Evolutionary conservation across 1,139 yeast species (phyloP).

Genomic region (Nadsonia commutata): DNA sequence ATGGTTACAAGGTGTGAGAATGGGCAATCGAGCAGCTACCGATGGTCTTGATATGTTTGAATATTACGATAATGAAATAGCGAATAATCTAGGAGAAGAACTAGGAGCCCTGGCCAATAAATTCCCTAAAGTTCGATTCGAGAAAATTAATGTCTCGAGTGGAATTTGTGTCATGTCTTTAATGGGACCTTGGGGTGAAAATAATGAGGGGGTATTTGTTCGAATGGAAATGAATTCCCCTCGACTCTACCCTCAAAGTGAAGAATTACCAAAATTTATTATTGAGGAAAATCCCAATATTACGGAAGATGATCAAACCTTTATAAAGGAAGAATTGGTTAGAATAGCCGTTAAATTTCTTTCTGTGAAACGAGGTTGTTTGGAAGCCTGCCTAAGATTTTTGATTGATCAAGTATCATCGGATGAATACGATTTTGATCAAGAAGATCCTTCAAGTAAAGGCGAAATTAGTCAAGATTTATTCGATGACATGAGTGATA

Average conservation of each 20-base stretch:
- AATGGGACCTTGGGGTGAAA: slow-evolving; percentile 53
- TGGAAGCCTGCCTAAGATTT: slow-evolving; percentile 67
- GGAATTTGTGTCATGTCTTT: slow-evolving; percentile 65
- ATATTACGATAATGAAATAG: slow-evolving; percentile 26
- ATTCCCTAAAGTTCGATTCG: slow-evolving; percentile 77
- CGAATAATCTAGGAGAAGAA: slow-evolving; percentile 76
- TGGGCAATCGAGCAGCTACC: slow-evolving; percentile 39
- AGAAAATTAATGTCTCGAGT: slow-evolving; percentile 73
- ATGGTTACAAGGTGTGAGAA: slow-evolving; percentile 89
- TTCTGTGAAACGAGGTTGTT: slow-evolving; percentile 45
- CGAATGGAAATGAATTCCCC: slow-evolving; percentile 61
- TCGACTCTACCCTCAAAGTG: slow-evolving; percentile 43
- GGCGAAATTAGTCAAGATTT: slow-evolving; percentile 1
- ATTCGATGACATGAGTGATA: slow-evolving; percentile 3
- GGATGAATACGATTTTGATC: slow-evolving; percentile 26
- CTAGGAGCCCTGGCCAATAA: slow-evolving; percentile 80
- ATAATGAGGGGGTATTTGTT: slow-evolving; percentile 33
- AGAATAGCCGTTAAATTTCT: slow-evolving; percentile 47
- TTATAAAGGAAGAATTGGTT: slow-evolving; percentile 36
- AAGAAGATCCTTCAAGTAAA: slow-evolving; percentile 19
- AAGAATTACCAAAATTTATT: slow-evolving; percentile 37
- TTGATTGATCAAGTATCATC: slow-evolving; percentile 58
- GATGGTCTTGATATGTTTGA: slow-evolving; percentile 16
- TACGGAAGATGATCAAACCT: slow-evolving; percentile 30
- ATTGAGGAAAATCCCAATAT: slow-evolving; percentile 73